These are phyloP conservation scores for Ogataea salicorniae DNA, from an alignment of 805 yeast genomes.

Conservation along the genomic window DNA sequence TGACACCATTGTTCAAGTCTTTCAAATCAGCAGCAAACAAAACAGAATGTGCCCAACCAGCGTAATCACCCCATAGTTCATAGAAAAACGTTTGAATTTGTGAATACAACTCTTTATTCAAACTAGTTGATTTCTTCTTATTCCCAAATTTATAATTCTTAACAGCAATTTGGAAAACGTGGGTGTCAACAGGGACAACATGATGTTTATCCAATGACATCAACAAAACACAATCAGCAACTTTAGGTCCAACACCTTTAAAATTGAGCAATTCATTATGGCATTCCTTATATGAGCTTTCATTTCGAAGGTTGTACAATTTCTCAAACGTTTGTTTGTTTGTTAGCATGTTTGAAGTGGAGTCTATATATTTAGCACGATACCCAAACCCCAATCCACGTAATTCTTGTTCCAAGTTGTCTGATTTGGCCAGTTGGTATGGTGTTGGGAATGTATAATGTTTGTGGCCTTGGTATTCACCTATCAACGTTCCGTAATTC, in stretches of 20 bases:
- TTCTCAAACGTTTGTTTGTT: slow-evolving; percentile 33
- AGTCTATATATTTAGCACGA: slow-evolving; percentile 80
- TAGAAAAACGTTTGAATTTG: slow-evolving; percentile 56
- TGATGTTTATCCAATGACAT: slow-evolving; percentile 87
- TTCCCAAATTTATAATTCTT: slow-evolving; percentile 61
- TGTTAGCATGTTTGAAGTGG: slow-evolving; percentile 59
- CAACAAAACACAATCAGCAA: slow-evolving; percentile 91
- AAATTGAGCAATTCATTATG: slow-evolving; percentile 58
- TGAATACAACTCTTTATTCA: slow-evolving; percentile 49
- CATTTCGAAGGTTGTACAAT: slow-evolving; percentile 38
- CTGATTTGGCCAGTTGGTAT: slow-evolving; percentile 35
- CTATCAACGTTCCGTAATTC: slow-evolving; percentile 62
- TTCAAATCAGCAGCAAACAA: slow-evolving; percentile 78
- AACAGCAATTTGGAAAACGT: slow-evolving; percentile 83
- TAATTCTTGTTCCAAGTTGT: slow-evolving; percentile 28
- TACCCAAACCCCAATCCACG: slow-evolving; percentile 74
- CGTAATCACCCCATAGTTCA: slow-evolving; percentile 78
- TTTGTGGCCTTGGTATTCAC: slow-evolving; percentile 44
- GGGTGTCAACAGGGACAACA: slow-evolving; percentile 93
- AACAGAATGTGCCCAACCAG: slow-evolving; percentile 99
- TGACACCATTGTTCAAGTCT: slow-evolving; percentile 67
- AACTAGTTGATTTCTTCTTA: slow-evolving; percentile 30
- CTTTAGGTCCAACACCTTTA: slow-evolving; percentile 95
- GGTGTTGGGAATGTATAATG: slow-evolving; percentile 78
- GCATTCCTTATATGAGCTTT: slow-evolving; percentile 33